Evolutionary conservation across 257 asterid species (phyloP), one percentile per base, ranked within the genome.

Genomic region (Rhazya stricta): DNA sequence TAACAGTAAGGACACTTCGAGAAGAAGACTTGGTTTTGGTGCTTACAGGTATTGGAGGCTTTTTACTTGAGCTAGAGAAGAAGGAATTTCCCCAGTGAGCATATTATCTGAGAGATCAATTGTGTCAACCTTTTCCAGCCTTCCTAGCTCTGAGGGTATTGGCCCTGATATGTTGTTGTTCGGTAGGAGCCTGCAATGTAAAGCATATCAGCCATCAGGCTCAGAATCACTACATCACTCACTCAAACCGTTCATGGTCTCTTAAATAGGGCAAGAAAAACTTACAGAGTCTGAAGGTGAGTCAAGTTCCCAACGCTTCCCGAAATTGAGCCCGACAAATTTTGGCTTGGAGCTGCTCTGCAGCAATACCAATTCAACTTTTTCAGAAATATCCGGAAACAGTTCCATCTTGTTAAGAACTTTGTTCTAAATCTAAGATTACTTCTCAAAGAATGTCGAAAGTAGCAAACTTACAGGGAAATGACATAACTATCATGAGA

Each of bases 291-390:
- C 74, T 88, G 88, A 80, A 95, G 93, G 81, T 84, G 91, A 58
- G 93, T 89, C 81, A 92, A 82, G 42, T 92, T 92, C 36, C 91
- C 96, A 37, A 95, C 87, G 75, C 96, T 91, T 0, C 72, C 85
- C 4, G 99, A 92, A 36, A 95, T 84, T 18, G 84, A 79, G 50
- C 99, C 99, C 0, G 98, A 91, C 77, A 95, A 87, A 76, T 83
- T 77, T 72, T 88, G 98, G 85, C 96, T 95, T 80, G 97, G 93
- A 78, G 88, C 85, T 75, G 91, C 87, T 76, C 99, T 95, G 94
- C 86, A 85, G 37, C 57, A 81, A 43, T 45, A 79, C 23, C 37
- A 74, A 50, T 37, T 62, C 51, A 61, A 34, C 66, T 63, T 34
- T 69, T 72, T 75, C 41, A 75, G 76, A 73, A 67, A 37, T 65